Conservation (phyloP, 495 filamentous ascomycete genomes). For the Amphirosellinia nigrospora region DNA sequence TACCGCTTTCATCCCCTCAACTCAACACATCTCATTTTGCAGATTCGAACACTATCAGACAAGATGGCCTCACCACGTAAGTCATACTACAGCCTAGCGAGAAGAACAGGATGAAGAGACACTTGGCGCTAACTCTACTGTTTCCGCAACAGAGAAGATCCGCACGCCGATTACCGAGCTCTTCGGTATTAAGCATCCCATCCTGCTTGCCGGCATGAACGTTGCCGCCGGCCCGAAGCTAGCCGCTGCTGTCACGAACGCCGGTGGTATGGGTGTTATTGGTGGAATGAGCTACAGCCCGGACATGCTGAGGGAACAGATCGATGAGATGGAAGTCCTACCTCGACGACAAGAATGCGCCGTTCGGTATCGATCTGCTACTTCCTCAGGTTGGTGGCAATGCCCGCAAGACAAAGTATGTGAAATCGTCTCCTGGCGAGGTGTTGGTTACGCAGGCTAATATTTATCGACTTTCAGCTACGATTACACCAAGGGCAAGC, state of each 20-base stretch:
- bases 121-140: slow-evolving; percentile 30
- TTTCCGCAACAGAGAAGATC: slow-evolving; percentile 70
- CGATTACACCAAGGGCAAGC: slow-evolving; percentile 99
- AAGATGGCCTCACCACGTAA: slow-evolving; percentile 85
- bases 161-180: slow-evolving; percentile 91
- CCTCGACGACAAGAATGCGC: slow-evolving; percentile 92
- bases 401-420: slow-evolving; percentile 93
- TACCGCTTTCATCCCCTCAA: neutral
- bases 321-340: slow-evolving; percentile 89
- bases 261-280: slow-evolving; percentile 94
- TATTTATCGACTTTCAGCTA: slow-evolving; percentile 66
- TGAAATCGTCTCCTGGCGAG: neutral
- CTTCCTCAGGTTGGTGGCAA: slow-evolving; percentile 93
- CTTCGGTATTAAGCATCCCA: slow-evolving; percentile 94
- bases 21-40: neutral
- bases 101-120: neutral
- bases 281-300: slow-evolving; percentile 97
- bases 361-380: slow-evolving; percentile 95
- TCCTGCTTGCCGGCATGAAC: slow-evolving; percentile 98
- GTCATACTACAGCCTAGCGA: slow-evolving; percentile 35
- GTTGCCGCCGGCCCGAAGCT: slow-evolving; percentile 97
- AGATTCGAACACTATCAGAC: slow-evolving; percentile 23
- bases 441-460: slow-evolving; percentile 26
- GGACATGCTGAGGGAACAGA: slow-evolving; percentile 94
- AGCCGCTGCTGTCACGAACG: slow-evolving; percentile 96